phyloP scores from a whole-genome alignment of 306 rosid species.

The Sindora glabra region DNA sequence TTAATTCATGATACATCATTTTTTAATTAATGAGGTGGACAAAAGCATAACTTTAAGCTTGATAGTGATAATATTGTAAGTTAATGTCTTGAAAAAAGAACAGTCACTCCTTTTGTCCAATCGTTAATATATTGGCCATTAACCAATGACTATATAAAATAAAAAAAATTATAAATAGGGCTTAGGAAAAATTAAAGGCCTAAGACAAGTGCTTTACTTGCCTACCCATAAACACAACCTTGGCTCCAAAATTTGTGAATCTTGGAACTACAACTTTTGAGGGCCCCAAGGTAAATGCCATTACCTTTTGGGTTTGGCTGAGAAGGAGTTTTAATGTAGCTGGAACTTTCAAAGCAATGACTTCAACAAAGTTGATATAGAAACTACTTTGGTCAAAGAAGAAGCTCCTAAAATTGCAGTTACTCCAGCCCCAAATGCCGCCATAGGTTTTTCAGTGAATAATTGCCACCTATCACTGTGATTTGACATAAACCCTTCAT shows the following conservation, averaged over 20 bases:
- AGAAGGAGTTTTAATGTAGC: constrained; percentile 28
- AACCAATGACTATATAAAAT: too few relatives aligned
- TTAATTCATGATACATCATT: too few relatives aligned
- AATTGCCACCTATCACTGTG: constrained; percentile 12
- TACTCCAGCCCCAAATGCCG: constrained; percentile 48
- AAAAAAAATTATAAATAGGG: too few relatives aligned
- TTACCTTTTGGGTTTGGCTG: constrained; percentile 24
- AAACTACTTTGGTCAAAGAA: constrained; percentile 33
- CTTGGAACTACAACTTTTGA: constrained; percentile 29
- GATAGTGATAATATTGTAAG: too few relatives aligned
- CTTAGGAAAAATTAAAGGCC: too few relatives aligned
- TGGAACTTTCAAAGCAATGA: constrained; percentile 23
- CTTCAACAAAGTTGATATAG: constrained; percentile 34
- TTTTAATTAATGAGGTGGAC: too few relatives aligned
- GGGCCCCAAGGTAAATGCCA: constrained; percentile 14
- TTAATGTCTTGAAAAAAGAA: too few relatives aligned
- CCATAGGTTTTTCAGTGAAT: constrained; percentile 31
- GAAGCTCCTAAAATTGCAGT: constrained; percentile 42
- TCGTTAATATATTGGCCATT: too few relatives aligned
- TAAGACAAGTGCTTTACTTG: too few relatives aligned
- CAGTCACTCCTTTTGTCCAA: too few relatives aligned
- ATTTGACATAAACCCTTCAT: constrained; percentile 15
- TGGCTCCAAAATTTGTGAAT: constrained; percentile 22
- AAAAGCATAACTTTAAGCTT: too few relatives aligned
- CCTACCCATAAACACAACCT: too few relatives aligned